Percentiles rank a stretch among this genome's conserved stretches.
These are phyloP conservation scores for Aureobasidium lini DNA, from an alignment of 2,329 filamentous ascomycete species.

Conservation along the genomic window DNA sequence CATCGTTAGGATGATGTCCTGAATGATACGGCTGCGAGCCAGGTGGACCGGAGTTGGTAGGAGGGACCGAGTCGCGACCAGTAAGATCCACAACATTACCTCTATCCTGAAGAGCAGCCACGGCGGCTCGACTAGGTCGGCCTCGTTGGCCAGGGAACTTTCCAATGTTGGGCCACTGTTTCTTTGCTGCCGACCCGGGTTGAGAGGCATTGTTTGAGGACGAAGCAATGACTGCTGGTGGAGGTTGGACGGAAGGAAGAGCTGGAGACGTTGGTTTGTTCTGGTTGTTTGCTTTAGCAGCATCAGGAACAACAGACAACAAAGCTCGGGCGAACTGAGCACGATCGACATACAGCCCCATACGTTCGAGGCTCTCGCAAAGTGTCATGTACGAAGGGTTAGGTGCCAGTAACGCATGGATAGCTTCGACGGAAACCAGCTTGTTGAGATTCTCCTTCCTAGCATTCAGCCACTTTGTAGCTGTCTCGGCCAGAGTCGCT, in stretches of 20 bases:
- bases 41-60: background rate
- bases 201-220: background rate
- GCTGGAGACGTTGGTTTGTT: slow-evolving; percentile 3
- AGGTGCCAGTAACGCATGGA: slow-evolving; percentile 41
- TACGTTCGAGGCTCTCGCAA: slow-evolving; percentile 45
- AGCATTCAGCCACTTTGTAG: slow-evolving; percentile 39
- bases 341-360: slow-evolving; percentile 44
- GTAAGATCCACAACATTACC: slow-evolving; percentile 5
- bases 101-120: slow-evolving; percentile 12
- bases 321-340: slow-evolving; percentile 47
- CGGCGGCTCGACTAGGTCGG: slow-evolving; percentile 12
- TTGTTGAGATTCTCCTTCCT: slow-evolving; percentile 36
- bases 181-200: background rate
- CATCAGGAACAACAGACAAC: slow-evolving; percentile 38
- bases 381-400: slow-evolving; percentile 51
- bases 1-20: background rate
- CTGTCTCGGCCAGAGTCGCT: slow-evolving; percentile 42
- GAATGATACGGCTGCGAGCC: background rate
- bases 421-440: slow-evolving; percentile 30
- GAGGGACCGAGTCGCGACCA: background rate
- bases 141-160: slow-evolving; percentile 6
- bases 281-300: slow-evolving; percentile 22
- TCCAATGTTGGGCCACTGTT: background rate
- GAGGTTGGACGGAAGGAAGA: background rate
- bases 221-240: background rate